Percentiles rank a stretch among this genome's conserved stretches.
Conservation (phyloP, 331 rosid genomes). For the Rosa hybrid region DNA sequence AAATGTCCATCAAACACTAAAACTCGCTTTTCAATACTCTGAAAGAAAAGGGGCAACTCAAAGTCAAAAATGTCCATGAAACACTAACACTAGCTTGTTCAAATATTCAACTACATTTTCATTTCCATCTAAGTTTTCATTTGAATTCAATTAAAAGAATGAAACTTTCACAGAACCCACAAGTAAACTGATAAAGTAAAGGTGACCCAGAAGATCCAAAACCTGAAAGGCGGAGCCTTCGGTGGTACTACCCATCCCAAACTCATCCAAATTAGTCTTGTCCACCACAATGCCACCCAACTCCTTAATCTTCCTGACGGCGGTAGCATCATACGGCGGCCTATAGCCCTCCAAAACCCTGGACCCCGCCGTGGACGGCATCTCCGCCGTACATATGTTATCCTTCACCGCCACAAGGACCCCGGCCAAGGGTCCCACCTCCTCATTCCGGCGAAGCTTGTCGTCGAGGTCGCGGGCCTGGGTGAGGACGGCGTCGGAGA, state of each 20-base stretch:
- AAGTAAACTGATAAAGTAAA: no score
- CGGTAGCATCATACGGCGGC: conserved; percentile 91
- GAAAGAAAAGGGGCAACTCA: neutral
- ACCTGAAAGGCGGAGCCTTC: no score
- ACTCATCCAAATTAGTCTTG: conserved; percentile 94
- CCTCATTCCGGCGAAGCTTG: conserved; percentile 48
- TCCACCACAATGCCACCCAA: conserved; percentile 83
- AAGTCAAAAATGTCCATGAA: neutral
- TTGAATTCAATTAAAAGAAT: no score
- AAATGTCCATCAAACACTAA: neutral
- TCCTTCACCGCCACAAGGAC: conserved; percentile 86
- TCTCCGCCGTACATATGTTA: conserved; percentile 77
- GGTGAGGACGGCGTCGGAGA: conserved; percentile 47
- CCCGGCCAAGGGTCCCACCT: conserved; percentile 81
- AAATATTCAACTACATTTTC: neutral
- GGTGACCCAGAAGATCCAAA: no score
- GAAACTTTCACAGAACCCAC: no score
- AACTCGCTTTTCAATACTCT: neutral
- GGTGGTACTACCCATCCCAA: conserved; percentile 98
- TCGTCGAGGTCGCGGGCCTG: conserved; percentile 61
- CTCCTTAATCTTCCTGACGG: conserved; percentile 69
- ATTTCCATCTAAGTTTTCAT: no score
- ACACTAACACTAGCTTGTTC: neutral
- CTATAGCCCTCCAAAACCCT: conserved; percentile 70
- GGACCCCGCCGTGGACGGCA: conserved; percentile 93